These are phyloP conservation scores for Verticillium longisporum DNA, from an alignment of 2,329 filamentous ascomycete species.

Conservation along the genomic window DNA sequence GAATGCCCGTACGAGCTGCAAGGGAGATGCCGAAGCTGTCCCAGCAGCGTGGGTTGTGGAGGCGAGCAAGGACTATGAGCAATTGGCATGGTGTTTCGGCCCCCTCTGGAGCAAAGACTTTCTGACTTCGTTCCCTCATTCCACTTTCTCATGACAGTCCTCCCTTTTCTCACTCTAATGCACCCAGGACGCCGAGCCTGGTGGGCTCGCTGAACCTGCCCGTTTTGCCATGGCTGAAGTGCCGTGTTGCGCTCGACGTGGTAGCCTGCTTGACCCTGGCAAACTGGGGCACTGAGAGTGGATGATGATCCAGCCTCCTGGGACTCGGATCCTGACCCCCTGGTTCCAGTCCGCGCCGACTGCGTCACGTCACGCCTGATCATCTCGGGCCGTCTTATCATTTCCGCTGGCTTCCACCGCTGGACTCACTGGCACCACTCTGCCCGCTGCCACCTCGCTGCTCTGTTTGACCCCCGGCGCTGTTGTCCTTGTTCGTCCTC, in stretches of 20 bases:
- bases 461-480: constrained; percentile 8
- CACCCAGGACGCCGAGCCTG: too few species aligned
- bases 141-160: too few species aligned
- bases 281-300: background rate
- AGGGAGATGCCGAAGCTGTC: too few species aligned
- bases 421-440: constrained; percentile 3
- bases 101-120: too few species aligned
- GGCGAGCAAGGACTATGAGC: too few species aligned
- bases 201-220: too few species aligned
- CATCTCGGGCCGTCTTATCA: background rate
- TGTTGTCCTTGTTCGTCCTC: constrained; percentile 20
- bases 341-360: background rate
- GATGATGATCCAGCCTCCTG: background rate
- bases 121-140: too few species aligned
- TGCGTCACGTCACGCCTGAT: background rate
- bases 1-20: background rate
- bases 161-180: too few species aligned
- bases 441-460: constrained; percentile 8
- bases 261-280: background rate
- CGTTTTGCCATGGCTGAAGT: background rate
- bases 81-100: background rate
- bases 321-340: background rate
- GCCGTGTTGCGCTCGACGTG: background rate
- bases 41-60: too few species aligned
- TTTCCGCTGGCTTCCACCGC: background rate